Conservation (phyloP, 257 asterid species). For the Agastache rugosa region DNA sequence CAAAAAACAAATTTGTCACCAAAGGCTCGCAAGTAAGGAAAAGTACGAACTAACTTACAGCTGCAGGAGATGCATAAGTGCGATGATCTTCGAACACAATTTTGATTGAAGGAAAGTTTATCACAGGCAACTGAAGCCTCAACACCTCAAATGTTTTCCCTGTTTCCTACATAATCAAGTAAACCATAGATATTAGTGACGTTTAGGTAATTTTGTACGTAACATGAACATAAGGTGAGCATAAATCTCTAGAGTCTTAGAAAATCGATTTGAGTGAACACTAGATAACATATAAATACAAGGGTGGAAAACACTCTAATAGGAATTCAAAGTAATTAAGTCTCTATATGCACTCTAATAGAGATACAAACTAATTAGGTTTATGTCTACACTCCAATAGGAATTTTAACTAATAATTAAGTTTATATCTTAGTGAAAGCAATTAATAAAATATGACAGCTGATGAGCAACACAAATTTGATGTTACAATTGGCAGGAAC, state of each 20-base stretch:
- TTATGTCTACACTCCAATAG: neutral
- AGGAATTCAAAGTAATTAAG: neutral
- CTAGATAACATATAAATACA: conserved; percentile 24
- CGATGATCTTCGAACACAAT: conserved; percentile 93
- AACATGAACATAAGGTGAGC: conserved; percentile 21
- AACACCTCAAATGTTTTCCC: conserved; percentile 79
- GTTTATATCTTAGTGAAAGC: conserved; percentile 1
- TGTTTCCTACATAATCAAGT: conserved; percentile 70
- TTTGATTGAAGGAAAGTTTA: conserved; percentile 64
- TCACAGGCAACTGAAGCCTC: conserved; percentile 90
- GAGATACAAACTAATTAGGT: neutral
- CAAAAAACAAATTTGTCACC: conserved; percentile 17
- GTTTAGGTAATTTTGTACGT: conserved; percentile 24
- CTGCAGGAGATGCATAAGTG: conserved; percentile 85
- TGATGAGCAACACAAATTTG: neutral
- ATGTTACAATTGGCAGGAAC: conserved; percentile 13
- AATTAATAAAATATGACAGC: neutral
- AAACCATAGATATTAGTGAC: conserved; percentile 35
- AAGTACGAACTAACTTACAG: conserved; percentile 61
- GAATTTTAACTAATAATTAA: neutral
- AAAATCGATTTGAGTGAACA: neutral
- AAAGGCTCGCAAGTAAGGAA: conserved; percentile 22
- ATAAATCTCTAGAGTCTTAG: conserved; percentile 33
- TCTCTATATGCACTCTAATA: neutral
- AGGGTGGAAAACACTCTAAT: neutral